phyloP scores from a whole-genome alignment of 2,329 filamentous ascomycete species.

The Talaromyces sp. region DNA sequence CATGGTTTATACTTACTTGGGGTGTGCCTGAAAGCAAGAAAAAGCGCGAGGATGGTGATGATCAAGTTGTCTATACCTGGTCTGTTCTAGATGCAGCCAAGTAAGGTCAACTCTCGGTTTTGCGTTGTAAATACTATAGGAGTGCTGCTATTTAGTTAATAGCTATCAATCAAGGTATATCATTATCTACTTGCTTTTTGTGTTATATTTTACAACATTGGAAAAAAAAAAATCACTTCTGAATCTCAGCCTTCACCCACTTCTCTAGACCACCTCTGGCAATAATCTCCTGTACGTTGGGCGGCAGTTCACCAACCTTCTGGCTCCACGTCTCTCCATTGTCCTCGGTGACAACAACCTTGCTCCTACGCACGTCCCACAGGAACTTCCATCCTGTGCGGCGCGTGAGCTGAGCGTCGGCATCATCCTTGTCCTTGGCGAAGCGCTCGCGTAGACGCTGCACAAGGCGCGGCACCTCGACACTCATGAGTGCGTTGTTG shows the following conservation, averaged over 20 bases:
- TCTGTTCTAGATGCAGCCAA: background rate
- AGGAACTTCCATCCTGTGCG: constrained; percentile 77
- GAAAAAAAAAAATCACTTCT: background rate
- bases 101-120: background rate
- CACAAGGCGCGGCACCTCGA: constrained; percentile 35
- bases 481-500: constrained; percentile 39
- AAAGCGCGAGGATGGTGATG: background rate
- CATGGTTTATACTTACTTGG: no score
- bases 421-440: constrained; percentile 16
- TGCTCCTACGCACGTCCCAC: constrained; percentile 74
- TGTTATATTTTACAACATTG: background rate
- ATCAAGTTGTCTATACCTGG: background rate
- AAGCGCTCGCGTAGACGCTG: constrained; percentile 32
- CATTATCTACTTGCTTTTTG: background rate
- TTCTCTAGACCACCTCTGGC: constrained; percentile 72
- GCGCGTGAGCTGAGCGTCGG: constrained; percentile 49
- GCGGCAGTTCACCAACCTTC: constrained; percentile 76
- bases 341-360: constrained; percentile 66
- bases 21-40: background rate
- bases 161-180: background rate
- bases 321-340: constrained; percentile 67
- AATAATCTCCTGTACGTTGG: constrained; percentile 84
- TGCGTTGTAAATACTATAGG: background rate
- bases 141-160: background rate
- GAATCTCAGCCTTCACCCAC: constrained; percentile 72